Conservation (phyloP, 1,139 yeast species). For the Candida labiduridarum region DNA sequence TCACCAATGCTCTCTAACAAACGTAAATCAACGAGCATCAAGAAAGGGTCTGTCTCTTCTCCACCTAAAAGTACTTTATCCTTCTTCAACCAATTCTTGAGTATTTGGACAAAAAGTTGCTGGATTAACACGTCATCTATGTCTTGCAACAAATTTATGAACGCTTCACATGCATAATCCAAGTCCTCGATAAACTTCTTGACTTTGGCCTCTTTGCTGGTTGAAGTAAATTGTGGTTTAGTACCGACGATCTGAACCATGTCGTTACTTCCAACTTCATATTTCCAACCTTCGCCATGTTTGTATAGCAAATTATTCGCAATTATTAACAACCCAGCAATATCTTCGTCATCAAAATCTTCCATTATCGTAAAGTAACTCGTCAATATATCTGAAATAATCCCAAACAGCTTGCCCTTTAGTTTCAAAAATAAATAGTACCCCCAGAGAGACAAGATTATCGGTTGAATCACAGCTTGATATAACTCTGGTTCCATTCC, state of each 20-base stretch:
- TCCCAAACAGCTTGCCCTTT: slow-evolving; percentile 40
- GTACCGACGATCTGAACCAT: slow-evolving; percentile 49
- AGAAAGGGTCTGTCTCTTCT: slow-evolving; percentile 51
- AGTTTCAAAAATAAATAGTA: slow-evolving; percentile 53
- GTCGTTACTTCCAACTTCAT: slow-evolving; percentile 52
- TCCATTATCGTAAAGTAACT: slow-evolving; percentile 47
- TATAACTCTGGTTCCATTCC: slow-evolving; percentile 47
- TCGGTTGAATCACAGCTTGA: slow-evolving; percentile 43
- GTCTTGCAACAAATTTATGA: slow-evolving; percentile 50
- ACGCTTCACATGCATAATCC: slow-evolving; percentile 52
- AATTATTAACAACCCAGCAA: slow-evolving; percentile 38
- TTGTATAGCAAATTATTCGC: slow-evolving; percentile 47
- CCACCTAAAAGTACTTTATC: slow-evolving; percentile 12
- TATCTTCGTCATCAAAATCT: slow-evolving; percentile 22
- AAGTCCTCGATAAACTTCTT: slow-evolving; percentile 44
- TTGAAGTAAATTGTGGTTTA: slow-evolving; percentile 12
- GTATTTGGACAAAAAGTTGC: slow-evolving; percentile 49
- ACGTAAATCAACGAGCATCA: slow-evolving; percentile 61
- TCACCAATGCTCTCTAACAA: slow-evolving; percentile 65
- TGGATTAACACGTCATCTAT: slow-evolving; percentile 52
- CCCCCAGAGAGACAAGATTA: slow-evolving; percentile 60
- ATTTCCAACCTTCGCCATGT: slow-evolving; percentile 54
- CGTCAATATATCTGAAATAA: slow-evolving; percentile 49
- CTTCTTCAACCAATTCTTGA: slow-evolving; percentile 59
- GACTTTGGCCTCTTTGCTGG: slow-evolving; percentile 24